These are phyloP conservation scores for Kodamaea nitidulidarum DNA, from an alignment of 805 yeast genomes.

Conservation along the genomic window DNA sequence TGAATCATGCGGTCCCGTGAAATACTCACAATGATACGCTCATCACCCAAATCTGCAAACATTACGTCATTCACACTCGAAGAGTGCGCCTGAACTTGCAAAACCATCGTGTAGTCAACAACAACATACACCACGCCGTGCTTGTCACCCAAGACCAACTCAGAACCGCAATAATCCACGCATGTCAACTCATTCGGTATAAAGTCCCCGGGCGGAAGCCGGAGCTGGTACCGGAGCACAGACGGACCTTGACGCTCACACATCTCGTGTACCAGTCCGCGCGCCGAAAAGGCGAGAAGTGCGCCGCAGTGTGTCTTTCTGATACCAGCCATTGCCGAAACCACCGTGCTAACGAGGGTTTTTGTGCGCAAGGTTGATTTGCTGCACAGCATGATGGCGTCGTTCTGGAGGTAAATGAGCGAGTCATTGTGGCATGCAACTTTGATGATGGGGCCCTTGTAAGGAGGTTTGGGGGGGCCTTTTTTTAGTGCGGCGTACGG, in stretches of 20 bases:
- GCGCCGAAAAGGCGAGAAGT: constrained; percentile 39
- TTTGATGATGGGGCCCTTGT: constrained; percentile 16
- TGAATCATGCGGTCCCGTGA: constrained; percentile 66
- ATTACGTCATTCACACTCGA: constrained; percentile 46
- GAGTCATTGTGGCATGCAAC: constrained; percentile 20
- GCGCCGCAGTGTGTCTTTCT: constrained; percentile 30
- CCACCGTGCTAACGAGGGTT: constrained; percentile 32
- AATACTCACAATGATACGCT: constrained; percentile 31
- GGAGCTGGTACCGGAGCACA: constrained; percentile 10
- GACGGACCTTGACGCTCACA: no score
- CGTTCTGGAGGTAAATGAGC: constrained; percentile 35
- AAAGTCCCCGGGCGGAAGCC: constrained; percentile 18
- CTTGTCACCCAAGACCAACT: constrained; percentile 41
- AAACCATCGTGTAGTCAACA: constrained; percentile 14
- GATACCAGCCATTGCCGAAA: constrained; percentile 36
- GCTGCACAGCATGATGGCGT: constrained; percentile 32
- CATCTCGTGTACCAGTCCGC: constrained; percentile 27
- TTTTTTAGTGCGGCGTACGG: no score
- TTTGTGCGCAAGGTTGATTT: constrained; percentile 8
- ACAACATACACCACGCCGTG: constrained; percentile 39
- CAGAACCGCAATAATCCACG: constrained; percentile 2
- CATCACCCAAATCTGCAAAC: constrained; percentile 19
- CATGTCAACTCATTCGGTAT: constrained; percentile 15
- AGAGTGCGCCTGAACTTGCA: constrained; percentile 45
- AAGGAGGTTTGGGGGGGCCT: no score